Evolutionary conservation across 768 basidiomycete genomes (phyloP).

Genomic region (Phanerochaete sordida): DNA sequence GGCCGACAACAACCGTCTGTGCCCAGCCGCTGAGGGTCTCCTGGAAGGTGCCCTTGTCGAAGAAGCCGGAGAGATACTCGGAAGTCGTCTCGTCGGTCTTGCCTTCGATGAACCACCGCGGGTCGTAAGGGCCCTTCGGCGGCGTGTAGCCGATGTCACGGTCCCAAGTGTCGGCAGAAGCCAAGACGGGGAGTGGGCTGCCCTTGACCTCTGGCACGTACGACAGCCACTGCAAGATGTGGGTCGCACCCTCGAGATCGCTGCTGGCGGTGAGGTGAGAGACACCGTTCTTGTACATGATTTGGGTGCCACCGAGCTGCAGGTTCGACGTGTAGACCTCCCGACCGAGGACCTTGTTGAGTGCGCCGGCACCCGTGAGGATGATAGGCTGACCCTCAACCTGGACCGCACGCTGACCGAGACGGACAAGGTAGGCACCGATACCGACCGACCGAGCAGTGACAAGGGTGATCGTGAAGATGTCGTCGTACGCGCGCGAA

Average conservation of each 20-base stretch:
- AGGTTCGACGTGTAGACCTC: slow-evolving; percentile 99
- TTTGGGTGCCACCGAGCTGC: slow-evolving; percentile 99
- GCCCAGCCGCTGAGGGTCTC: slow-evolving; percentile 99
- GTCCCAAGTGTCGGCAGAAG: slow-evolving; percentile 80
- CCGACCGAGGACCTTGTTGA: slow-evolving; percentile 98
- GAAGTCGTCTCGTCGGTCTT: slow-evolving; percentile 80
- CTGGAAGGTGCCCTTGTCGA: slow-evolving; percentile 97
- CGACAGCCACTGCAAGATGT: slow-evolving; percentile 92
- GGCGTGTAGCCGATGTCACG: slow-evolving; percentile 87
- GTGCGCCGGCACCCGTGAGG: slow-evolving; percentile 91
- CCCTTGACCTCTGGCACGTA: slow-evolving; percentile 87
- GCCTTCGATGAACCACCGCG: slow-evolving; percentile 96
- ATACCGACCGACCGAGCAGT: slow-evolving; percentile 99
- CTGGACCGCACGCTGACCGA: slow-evolving; percentile 96
- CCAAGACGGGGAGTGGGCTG: slow-evolving; percentile 74
- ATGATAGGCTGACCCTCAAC: slow-evolving; percentile 99
- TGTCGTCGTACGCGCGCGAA: slow-evolving; percentile 97
- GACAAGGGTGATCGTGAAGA: slow-evolving; percentile 98
- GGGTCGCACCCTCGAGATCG: slow-evolving; percentile 92
- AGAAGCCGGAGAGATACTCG: slow-evolving; percentile 86
- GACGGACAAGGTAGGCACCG: slow-evolving; percentile 96
- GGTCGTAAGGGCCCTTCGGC: slow-evolving; percentile 94
- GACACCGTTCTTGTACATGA: slow-evolving; percentile 99
- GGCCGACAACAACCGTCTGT: slow-evolving; percentile 96
- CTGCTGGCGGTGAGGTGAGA: slow-evolving; percentile 94